phyloP scores from a whole-genome alignment of 768 basidiomycete genomes.

The Trametopsis cervina region DNA sequence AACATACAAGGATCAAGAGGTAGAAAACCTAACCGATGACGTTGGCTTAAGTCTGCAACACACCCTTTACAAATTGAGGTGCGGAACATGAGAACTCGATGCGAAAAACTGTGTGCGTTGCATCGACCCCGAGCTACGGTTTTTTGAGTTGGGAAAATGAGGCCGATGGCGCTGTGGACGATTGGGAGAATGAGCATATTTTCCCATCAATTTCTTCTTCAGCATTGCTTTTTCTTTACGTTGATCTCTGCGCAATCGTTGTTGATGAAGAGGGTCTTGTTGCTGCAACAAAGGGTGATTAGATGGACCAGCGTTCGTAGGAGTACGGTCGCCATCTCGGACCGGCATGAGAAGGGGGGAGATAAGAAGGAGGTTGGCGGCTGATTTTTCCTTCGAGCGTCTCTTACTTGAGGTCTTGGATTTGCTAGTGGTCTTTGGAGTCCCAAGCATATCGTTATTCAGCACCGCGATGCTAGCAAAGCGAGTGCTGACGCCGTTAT shows the following conservation, averaged over 20 bases:
- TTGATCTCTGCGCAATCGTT: conserved; percentile 47
- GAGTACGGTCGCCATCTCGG: conserved; percentile 51
- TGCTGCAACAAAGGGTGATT: conserved; percentile 21
- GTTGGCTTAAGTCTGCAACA: background rate
- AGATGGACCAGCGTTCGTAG: conserved; percentile 28
- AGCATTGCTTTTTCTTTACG: conserved; percentile 58
- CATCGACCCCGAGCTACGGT: conserved; percentile 44
- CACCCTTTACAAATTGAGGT: conserved; percentile 17
- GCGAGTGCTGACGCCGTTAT: conserved; percentile 24
- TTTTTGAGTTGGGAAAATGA: conserved; percentile 61
- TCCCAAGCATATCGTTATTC: conserved; percentile 9
- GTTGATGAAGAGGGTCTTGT: conserved; percentile 23
- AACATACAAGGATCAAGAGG: background rate
- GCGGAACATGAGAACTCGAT: conserved; percentile 17
- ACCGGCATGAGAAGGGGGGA: conserved; percentile 49
- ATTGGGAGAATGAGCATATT: conserved; percentile 24
- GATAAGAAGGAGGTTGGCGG: conserved; percentile 30
- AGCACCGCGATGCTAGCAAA: conserved; percentile 25
- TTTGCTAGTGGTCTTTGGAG: conserved; percentile 12
- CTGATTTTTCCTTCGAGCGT: conserved; percentile 22
- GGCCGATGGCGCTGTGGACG: conserved; percentile 46
- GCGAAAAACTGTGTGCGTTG: conserved; percentile 38
- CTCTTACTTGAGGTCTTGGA: conserved; percentile 11
- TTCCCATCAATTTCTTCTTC: conserved; percentile 52
- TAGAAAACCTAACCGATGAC: background rate